These are phyloP conservation scores for Sanghuangporus baumii DNA, from an alignment of 1,284 basidiomycete species.

Conservation along the genomic window DNA sequence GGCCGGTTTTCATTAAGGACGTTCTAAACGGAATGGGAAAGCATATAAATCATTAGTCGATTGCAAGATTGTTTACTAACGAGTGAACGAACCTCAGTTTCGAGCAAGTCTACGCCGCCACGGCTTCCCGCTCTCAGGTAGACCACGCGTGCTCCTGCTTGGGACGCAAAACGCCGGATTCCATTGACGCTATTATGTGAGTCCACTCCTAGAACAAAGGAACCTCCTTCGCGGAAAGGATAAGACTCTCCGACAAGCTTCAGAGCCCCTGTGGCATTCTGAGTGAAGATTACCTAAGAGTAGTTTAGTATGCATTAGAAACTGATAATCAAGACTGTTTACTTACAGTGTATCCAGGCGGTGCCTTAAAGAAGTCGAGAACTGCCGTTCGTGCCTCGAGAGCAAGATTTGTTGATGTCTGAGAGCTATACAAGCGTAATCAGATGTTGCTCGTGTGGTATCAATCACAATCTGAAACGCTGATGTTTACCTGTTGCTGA, in stretches of 20 bases:
- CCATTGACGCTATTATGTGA: conserved; percentile 84
- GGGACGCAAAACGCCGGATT: conserved; percentile 62
- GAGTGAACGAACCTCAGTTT: conserved; percentile 41
- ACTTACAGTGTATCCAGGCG: not conserved
- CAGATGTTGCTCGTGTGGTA: conserved; percentile 6
- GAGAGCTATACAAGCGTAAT: conserved; percentile 44
- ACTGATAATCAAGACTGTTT: not conserved
- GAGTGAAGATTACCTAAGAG: conserved; percentile 62
- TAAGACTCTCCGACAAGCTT: conserved; percentile 80
- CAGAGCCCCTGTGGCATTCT: conserved; percentile 73
- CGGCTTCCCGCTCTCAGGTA: conserved; percentile 61
- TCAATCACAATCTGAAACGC: not conserved
- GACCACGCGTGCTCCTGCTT: conserved; percentile 46
- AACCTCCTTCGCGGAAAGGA: conserved; percentile 53
- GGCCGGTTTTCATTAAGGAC: conserved; percentile 36
- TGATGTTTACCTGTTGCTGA: conserved; percentile 59
- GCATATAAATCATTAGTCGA: not conserved
- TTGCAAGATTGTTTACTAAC: not conserved
- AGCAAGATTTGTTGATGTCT: conserved; percentile 57
- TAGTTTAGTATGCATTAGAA: not conserved
- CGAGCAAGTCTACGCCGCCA: conserved; percentile 53
- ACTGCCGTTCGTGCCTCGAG: conserved; percentile 59
- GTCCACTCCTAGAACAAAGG: conserved; percentile 63
- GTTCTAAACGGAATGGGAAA: conserved; percentile 18
- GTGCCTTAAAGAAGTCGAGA: conserved; percentile 5